Conservation (phyloP, 257 asterid genomes). For the Nicotiana sylvestris region DNA sequence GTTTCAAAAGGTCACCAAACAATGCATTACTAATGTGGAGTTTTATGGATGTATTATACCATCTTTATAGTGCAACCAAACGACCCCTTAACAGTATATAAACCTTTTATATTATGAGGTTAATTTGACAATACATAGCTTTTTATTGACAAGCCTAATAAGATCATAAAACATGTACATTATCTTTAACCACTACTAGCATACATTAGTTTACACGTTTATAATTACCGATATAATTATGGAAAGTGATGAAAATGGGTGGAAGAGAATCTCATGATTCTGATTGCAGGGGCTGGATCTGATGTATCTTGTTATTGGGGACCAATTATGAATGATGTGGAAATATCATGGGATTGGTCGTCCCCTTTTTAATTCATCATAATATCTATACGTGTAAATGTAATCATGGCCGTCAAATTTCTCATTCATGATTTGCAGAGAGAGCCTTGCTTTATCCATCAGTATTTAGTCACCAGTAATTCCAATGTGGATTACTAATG, state of each 20-base stretch:
- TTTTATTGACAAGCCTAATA: no score
- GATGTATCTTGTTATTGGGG: conserved; percentile 4
- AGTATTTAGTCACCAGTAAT: background rate
- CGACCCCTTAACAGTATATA: no score
- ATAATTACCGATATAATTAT: background rate
- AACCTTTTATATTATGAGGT: no score
- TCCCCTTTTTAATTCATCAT: background rate
- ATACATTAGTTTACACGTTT: no score
- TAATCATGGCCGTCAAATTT: background rate
- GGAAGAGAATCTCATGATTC: conserved; percentile 13
- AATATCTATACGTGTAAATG: background rate
- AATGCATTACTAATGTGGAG: no score
- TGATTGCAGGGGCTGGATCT: conserved; percentile 1
- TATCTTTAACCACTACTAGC: no score
- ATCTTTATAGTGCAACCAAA: no score
- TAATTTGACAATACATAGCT: no score
- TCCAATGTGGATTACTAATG: background rate
- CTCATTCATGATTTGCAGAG: no score
- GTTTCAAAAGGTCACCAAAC: no score
- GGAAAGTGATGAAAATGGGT: conserved; percentile 10
- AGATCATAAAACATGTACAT: no score
- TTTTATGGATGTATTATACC: no score
- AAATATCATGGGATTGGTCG: conserved; percentile 8
- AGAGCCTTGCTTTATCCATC: background rate
- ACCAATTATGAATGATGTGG: conserved; percentile 10